phyloP scores from a whole-genome alignment of 169 alveolate species.

The Plasmodium gallinaceum region DNA sequence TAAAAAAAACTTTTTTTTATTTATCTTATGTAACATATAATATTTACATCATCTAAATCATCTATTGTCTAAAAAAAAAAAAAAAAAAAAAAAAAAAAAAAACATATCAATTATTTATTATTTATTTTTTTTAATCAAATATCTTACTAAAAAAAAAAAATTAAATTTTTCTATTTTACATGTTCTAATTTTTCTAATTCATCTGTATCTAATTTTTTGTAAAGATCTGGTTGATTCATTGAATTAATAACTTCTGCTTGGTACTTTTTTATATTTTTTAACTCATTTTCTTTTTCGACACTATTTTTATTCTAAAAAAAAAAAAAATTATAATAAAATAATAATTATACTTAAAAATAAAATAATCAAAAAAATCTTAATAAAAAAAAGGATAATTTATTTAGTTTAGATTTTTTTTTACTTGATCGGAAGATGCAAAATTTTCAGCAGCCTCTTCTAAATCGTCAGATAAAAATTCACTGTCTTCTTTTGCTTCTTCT shows the following conservation, averaged over 20 bases:
- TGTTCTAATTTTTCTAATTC: constrained; percentile 58
- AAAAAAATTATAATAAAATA: not conserved
- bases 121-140: not conserved
- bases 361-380: not conserved
- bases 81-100: not conserved
- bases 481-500: constrained; percentile 67
- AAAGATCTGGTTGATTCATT: constrained; percentile 33
- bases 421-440: constrained; percentile 36
- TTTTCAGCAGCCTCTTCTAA: constrained; percentile 70
- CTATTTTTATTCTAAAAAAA: constrained; percentile 15
- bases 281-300: constrained; percentile 21
- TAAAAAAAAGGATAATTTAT: not conserved
- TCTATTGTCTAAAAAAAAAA: constrained; percentile 38
- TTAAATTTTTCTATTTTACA: constrained; percentile 3
- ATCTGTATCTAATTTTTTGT: constrained; percentile 43
- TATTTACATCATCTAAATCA: constrained; percentile 24
- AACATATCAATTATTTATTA: not conserved
- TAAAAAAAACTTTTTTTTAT: not conserved
- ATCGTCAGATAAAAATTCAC: constrained; percentile 39
- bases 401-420: not conserved
- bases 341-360: constrained; percentile 2
- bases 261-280: constrained; percentile 31
- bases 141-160: too few species aligned
- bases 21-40: not conserved
- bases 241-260: constrained; percentile 69